Evolutionary conservation across 2,329 filamentous ascomycete species (phyloP).

Genomic region (Sclerotinia minor): DNA sequence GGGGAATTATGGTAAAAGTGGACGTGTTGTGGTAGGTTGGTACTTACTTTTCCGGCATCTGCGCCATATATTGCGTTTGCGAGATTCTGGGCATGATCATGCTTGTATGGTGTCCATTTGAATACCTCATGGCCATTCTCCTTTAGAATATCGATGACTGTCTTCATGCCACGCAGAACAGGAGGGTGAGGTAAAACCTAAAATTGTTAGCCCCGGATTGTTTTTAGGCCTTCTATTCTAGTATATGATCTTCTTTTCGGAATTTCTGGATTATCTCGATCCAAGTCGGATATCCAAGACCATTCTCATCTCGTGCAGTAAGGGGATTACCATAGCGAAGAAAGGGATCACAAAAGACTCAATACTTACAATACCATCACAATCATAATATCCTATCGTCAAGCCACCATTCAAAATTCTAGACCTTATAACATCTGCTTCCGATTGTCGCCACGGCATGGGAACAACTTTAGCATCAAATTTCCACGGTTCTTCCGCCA

Average conservation of each 20-base stretch:
- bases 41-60: conserved; percentile 32
- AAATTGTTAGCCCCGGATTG: not conserved
- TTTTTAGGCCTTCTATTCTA: not conserved
- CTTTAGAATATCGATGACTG: conserved; percentile 51
- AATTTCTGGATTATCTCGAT: conserved; percentile 33
- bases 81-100: conserved; percentile 38
- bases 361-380: conserved; percentile 41
- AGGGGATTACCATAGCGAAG: not conserved
- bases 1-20: not conserved
- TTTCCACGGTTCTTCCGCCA: conserved; percentile 42
- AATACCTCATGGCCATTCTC: conserved; percentile 55
- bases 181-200: conserved; percentile 52
- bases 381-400: conserved; percentile 42
- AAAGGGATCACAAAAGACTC: not conserved
- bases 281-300: conserved; percentile 43
- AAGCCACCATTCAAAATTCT: conserved; percentile 43
- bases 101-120: conserved; percentile 41
- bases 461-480: conserved; percentile 45
- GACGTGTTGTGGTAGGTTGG: no score
- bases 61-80: conserved; percentile 37
- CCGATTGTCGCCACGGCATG: conserved; percentile 46
- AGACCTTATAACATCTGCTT: conserved; percentile 40
- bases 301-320: not conserved
- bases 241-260: no score
- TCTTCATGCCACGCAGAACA: conserved; percentile 53